Conservation (phyloP, 2,329 filamentous ascomycete species). For the Fusarium transvaalense region DNA sequence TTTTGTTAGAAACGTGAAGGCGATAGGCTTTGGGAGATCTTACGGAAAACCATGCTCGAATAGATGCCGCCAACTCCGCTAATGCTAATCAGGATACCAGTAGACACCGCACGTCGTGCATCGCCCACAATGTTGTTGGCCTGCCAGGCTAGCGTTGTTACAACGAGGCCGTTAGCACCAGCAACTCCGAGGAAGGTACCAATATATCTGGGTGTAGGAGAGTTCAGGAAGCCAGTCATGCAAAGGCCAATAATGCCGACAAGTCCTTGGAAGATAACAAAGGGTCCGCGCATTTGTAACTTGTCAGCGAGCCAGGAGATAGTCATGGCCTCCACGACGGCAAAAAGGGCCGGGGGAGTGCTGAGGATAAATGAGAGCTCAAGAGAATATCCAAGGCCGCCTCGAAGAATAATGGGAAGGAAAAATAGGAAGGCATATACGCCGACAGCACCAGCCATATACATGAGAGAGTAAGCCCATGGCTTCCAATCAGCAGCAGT, state of each 20-base stretch:
- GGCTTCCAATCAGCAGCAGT: conserved; percentile 35
- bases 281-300: conserved; percentile 14
- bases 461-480: conserved; percentile 34
- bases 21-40: background rate
- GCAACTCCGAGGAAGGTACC: conserved; percentile 29
- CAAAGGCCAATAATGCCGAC: conserved; percentile 28
- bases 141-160: conserved; percentile 29
- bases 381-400: conserved; percentile 27
- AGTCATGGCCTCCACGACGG: conserved; percentile 24
- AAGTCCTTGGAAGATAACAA: conserved; percentile 34
- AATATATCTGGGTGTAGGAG: conserved; percentile 27
- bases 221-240: conserved; percentile 24
- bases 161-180: conserved; percentile 21
- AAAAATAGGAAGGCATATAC: conserved; percentile 32
- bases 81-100: conserved; percentile 30
- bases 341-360: conserved; percentile 15
- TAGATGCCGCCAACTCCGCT: conserved; percentile 35
- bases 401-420: conserved; percentile 13
- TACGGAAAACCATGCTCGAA: conserved; percentile 38
- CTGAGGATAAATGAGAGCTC: conserved; percentile 28
- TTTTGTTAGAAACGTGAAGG: accelerated
- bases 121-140: conserved; percentile 34
- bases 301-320: conserved; percentile 36
- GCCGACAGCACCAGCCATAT: conserved; percentile 34
- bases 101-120: conserved; percentile 29